phyloP scores from a whole-genome alignment of 1,139 yeast genomes.

The Eremothecium cymbalariae region DNA sequence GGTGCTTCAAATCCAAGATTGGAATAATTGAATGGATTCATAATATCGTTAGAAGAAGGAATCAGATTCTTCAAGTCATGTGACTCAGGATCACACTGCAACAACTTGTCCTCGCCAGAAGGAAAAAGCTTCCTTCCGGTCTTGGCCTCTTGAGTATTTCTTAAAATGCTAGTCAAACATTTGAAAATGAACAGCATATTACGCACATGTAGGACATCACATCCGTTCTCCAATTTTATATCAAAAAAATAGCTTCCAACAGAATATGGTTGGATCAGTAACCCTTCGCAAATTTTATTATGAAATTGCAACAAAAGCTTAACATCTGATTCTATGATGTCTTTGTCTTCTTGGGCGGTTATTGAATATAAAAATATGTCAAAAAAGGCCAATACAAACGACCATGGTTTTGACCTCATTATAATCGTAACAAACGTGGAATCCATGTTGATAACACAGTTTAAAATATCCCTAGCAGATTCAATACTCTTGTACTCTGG shows the following conservation, averaged over 20 bases:
- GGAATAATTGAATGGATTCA: neutral
- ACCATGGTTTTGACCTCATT: conserved; percentile 8
- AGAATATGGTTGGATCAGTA: no score
- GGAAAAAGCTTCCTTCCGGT: conserved; percentile 2
- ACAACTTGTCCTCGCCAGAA: neutral
- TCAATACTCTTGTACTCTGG: conserved; percentile 8
- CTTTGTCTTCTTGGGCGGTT: conserved; percentile 4
- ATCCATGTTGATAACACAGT: neutral
- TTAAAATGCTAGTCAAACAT: conserved; percentile 7
- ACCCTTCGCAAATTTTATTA: neutral
- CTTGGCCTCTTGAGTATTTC: conserved; percentile 7
- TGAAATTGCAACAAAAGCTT: conserved; percentile 1
- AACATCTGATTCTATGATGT: conserved; percentile 6
- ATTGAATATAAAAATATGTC: conserved; percentile 9
- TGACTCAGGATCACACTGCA: conserved; percentile 2
- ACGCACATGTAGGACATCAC: neutral
- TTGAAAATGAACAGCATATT: conserved; percentile 6
- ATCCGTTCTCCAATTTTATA: neutral
- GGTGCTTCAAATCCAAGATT: neutral
- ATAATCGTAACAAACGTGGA: neutral
- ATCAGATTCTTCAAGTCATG: no score
- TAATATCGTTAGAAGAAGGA: neutral
- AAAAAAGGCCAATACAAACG: conserved; percentile 9
- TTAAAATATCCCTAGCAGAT: conserved; percentile 6
- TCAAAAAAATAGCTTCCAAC: neutral